Percentiles rank a stretch among this genome's conserved stretches.
These are phyloP conservation scores for Zea luxurians DNA, from an alignment of 176 grass and related monocot genomes.

Conservation along the genomic window DNA sequence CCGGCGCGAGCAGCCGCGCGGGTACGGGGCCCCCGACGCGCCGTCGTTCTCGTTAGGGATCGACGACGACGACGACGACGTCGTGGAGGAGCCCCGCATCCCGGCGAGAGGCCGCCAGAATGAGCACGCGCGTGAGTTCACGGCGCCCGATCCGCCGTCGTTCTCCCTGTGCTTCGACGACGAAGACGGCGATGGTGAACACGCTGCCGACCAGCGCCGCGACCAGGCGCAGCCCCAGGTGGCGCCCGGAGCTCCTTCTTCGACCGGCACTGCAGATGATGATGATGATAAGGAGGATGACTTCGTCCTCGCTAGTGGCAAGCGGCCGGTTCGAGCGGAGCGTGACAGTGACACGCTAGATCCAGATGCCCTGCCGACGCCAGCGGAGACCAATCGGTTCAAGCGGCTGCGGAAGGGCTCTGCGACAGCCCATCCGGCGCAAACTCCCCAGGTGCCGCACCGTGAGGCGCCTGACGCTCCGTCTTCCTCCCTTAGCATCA, in stretches of 20 bases:
- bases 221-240: conserved; percentile 10
- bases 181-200: conserved; percentile 9
- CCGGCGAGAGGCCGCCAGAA: not conserved
- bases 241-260: not conserved
- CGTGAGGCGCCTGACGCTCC: conserved; percentile 23
- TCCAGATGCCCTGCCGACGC: conserved; percentile 9
- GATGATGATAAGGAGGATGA: conserved; percentile 21
- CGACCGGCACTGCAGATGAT: conserved; percentile 23
- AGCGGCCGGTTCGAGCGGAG: not conserved
- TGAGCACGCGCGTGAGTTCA: not conserved
- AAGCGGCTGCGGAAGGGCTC: conserved; percentile 62
- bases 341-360: conserved; percentile 23
- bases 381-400: conserved; percentile 23
- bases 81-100: conserved; percentile 8
- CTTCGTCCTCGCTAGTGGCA: not conserved
- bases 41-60: conserved; percentile 52
- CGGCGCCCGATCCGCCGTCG: conserved; percentile 37
- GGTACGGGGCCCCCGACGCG: conserved; percentile 6
- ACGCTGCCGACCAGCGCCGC: not conserved
- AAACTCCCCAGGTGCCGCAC: not conserved
- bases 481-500: conserved; percentile 22
- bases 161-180: conserved; percentile 39
- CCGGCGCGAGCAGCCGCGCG: not conserved
- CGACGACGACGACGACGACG: conserved; percentile 18
- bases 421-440: not conserved